Evolutionary conservation across 495 filamentous ascomycete species (phyloP).

Genomic region (Penicillium bovifimosum): DNA sequence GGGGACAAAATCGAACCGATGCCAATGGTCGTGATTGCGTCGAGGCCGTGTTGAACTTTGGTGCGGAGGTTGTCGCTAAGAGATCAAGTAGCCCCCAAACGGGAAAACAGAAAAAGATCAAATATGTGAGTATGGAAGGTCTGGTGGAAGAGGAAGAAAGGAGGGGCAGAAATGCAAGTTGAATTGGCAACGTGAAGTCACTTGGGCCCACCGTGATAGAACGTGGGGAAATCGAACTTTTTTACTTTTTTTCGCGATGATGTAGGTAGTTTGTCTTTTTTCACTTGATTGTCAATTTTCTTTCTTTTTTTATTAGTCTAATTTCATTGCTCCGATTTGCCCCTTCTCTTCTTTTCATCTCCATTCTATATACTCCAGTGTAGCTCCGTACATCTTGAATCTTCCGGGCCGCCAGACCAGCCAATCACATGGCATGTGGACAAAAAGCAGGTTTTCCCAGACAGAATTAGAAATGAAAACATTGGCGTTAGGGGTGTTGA

Average conservation of each 20-base stretch:
- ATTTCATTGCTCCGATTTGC: neutral
- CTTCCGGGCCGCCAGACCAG: constrained; percentile 21
- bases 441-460: constrained; percentile 31
- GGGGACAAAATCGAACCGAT: constrained; percentile 17
- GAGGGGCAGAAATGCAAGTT: constrained; percentile 4
- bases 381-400: constrained; percentile 6
- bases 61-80: constrained; percentile 13
- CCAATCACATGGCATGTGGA: constrained; percentile 15
- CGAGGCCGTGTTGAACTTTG: constrained; percentile 19
- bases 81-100: neutral
- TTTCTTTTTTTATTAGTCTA: neutral
- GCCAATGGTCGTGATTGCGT: constrained; percentile 22
- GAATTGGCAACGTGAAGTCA: constrained; percentile 9
- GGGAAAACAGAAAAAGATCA: neutral
- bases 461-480: no score
- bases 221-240: constrained; percentile 4
- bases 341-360: neutral
- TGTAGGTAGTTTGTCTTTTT: neutral
- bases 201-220: constrained; percentile 4
- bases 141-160: constrained; percentile 1
- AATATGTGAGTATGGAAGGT: neutral
- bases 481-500: no score
- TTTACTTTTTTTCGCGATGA: no score
- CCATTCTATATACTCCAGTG: neutral
- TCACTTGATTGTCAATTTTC: neutral